Conservation (phyloP, 352 stramenopile species). For the Phytopythium litorale region DNA sequence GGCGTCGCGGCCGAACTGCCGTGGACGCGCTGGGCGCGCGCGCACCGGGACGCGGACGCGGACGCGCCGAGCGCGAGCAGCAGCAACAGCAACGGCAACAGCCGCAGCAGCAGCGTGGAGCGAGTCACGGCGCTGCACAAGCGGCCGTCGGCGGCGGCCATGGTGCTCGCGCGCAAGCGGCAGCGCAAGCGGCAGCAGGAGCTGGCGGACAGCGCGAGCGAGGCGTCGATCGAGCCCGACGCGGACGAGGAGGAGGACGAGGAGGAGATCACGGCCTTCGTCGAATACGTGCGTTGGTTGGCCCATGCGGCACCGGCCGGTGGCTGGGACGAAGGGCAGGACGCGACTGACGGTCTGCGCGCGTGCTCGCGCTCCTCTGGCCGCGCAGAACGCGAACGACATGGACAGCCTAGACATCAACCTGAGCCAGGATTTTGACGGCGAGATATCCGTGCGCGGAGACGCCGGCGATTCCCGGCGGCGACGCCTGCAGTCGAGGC, state of each 20-base stretch:
- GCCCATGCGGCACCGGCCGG: no score
- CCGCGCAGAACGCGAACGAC: slow-evolving; percentile 36
- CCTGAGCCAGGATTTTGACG: slow-evolving; percentile 60
- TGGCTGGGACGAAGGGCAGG: no score
- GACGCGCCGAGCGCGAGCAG: not conserved
- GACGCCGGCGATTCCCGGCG: not conserved
- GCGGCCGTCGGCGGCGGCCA: slow-evolving; percentile 23
- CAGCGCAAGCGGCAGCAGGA: slow-evolving; percentile 24
- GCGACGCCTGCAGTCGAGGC: slow-evolving; percentile 3
- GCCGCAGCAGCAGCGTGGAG: not conserved
- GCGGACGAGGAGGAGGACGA: slow-evolving; percentile 36
- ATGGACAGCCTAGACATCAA: slow-evolving; percentile 62
- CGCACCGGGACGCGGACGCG: not conserved
- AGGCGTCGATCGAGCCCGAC: slow-evolving; percentile 13
- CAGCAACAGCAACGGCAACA: not conserved
- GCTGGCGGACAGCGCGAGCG: slow-evolving; percentile 19
- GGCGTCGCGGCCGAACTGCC: not conserved
- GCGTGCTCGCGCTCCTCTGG: no score
- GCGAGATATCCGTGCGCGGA: slow-evolving; percentile 11
- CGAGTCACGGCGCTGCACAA: not conserved
- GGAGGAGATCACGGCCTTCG: slow-evolving; percentile 43
- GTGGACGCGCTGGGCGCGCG: not conserved
- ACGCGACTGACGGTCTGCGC: no score
- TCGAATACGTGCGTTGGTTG: slow-evolving; percentile 54
- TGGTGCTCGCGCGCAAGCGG: slow-evolving; percentile 24